Base-by-base conservation (phyloP, 2,329 filamentous ascomycete genomes). In the Fusarium guadeloupense region DNA sequence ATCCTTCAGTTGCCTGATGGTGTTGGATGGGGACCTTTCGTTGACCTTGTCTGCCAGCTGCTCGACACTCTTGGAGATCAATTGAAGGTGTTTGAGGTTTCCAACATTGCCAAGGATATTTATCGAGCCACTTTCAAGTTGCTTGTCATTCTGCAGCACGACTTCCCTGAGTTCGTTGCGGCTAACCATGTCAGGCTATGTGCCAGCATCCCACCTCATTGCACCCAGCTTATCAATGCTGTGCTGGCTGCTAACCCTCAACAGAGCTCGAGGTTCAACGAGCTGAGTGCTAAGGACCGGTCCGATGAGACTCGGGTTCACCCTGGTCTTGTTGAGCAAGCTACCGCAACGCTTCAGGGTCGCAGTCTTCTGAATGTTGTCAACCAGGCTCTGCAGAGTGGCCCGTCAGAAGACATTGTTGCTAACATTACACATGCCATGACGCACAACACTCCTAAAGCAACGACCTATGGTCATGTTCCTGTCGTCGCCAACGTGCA, bases 131-230 rank as follows among this genome's bases (percentile, higher is more conserved):
- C 91, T 2, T 80, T 96, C 41, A 93, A 96, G 71, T 85, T 97
- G 56, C 79, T 98, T 49, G 80, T 96, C 28, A 85, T 96, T 46
- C 80, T 99, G 47, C 91, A 97, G 67, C 95, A 98, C 72, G 95
- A 99, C 74, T 98, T 92, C 76, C 91, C 94, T 0, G 93, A 97
- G 52, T 99, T 97, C 75, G 79, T 99, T 35, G 90, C 91, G 6
- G 91, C 93, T 68, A 92, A 96, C 74, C 91, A 96, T 72, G 87
- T 91, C 66, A 86, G 87, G 66, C 85, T 99, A 46, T 93, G 89
- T 77, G 89, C 90, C 67, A 87, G 86, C 70, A 89, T 98, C 54
- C 91, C 93, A 2, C 85, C 88, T 44, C 90, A 95, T 70, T 95
- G 92, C 76, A 88, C 89, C 14, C 95, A 98, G 75, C 82, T 97